Evolutionary conservation across 148 eudicot genomes (phyloP).

Genomic region (Rhododendron williamsianum): DNA sequence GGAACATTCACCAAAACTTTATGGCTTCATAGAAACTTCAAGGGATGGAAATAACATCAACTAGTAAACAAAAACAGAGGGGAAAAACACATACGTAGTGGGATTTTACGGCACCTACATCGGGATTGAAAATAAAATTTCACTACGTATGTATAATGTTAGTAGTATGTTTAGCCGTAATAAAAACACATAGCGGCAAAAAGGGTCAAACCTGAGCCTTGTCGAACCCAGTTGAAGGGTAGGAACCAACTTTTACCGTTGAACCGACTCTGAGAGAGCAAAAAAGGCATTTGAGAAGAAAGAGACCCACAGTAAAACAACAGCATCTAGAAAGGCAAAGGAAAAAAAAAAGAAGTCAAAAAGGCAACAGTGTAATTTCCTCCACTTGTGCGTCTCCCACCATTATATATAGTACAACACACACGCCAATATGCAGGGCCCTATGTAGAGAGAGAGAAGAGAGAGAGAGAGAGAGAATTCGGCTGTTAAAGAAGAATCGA

Average conservation of each 20-base stretch:
- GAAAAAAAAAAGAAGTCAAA: neutral
- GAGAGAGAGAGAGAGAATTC: neutral
- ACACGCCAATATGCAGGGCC: neutral
- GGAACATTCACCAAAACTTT: neutral
- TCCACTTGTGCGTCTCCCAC: neutral
- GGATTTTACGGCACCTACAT: neutral
- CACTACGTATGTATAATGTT: too few species aligned
- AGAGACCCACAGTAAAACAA: neutral
- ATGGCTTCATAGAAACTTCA: neutral
- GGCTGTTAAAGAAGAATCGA: constrained; percentile 11
- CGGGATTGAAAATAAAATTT: too few species aligned
- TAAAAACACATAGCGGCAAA: too few species aligned
- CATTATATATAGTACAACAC: neutral
- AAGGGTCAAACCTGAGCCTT: too few species aligned
- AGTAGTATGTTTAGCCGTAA: too few species aligned
- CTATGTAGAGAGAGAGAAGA: neutral
- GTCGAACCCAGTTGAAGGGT: too few species aligned
- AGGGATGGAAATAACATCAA: neutral
- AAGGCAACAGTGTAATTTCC: constrained; percentile 5
- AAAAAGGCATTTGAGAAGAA: too few species aligned
- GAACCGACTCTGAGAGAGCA: too few species aligned
- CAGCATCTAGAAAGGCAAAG: neutral
- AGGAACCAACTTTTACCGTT: too few species aligned
- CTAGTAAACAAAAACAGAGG: too few species aligned
- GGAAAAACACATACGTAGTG: neutral